Base-by-base conservation (phyloP, 1,284 basidiomycete genomes). In the Rhodotorula sp. region DNA sequence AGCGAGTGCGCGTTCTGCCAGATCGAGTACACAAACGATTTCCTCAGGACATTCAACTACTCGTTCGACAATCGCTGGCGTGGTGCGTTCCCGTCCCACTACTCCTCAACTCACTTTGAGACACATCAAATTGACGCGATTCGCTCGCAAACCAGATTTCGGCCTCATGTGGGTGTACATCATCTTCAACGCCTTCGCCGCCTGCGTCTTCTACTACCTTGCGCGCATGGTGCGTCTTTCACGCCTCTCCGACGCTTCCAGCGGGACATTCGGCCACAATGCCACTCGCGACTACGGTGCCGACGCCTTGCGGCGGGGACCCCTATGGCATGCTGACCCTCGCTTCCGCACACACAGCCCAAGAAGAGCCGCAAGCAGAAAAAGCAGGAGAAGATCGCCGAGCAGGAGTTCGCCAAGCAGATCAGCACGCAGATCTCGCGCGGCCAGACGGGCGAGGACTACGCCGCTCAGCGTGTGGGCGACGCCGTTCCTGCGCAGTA, bases 161-260 rank as follows among this genome's bases (percentile, higher is more conserved):
- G 88, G 87, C 3, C 80, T 91, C 58, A 81, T 91, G 71, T 85
- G 85, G 78, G 87, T 82, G 0, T 91, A 86, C 81, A 85, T 89
- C 73, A 76, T 82, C 23, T 86, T 90, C 81, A 91, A 91, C 74
- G 65, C 80, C 21, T 61, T 52, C 9, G 72, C 46, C 5, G 74
- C 68, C 0, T 41, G 70, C 45, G 48, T 44, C 7, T 42, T 72
- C 34, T 74, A 75, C 69, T 73, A 69, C 66, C 53, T 71, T 12
- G 68, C 62, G 23, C 61, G 72, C 21, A 72, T 75, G 45, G 60
- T 61, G 23, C 34, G 60, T 61, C 45, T 12, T 19, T 49, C 45
- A n/a, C 34, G 17, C 21, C 14, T 10, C 25, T 21, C 25, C 12
- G 0, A 10, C 19, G 19, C 53, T 12, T 34, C 50, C 7, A 10